Conservation (phyloP, 768 basidiomycete genomes). For the Butyriboletus loyo region DNA sequence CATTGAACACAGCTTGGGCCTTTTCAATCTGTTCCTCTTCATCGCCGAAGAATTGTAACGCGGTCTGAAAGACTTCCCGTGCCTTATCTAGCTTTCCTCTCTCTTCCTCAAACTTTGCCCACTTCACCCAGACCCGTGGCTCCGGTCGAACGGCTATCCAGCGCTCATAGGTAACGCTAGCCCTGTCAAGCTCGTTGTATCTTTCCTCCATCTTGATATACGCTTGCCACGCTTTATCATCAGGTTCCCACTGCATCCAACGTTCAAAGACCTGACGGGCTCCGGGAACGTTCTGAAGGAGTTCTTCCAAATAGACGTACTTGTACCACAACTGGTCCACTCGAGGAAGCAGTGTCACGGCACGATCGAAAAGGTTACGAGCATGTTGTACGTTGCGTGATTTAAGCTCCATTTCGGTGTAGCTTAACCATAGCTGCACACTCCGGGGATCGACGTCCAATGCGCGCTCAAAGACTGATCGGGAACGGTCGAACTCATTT, state of each 20-base stretch:
- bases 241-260: slow-evolving; percentile 99
- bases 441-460: slow-evolving; percentile 92
- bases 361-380: slow-evolving; percentile 94
- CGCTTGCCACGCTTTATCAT: slow-evolving; percentile 99
- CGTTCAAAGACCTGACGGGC: slow-evolving; percentile 97
- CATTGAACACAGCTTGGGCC: slow-evolving; percentile 86
- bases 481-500: slow-evolving; percentile 91
- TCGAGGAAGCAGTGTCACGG: slow-evolving; percentile 92
- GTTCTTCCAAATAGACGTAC: slow-evolving; percentile 97
- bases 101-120: slow-evolving; percentile 87
- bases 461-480: slow-evolving; percentile 95
- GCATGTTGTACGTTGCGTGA: slow-evolving; percentile 96
- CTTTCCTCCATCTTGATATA: slow-evolving; percentile 97
- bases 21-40: slow-evolving; percentile 86
- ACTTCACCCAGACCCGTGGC: slow-evolving; percentile 80
- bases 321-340: slow-evolving; percentile 99
- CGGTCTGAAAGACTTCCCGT: slow-evolving; percentile 86
- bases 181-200: slow-evolving; percentile 88
- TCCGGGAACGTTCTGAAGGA: slow-evolving; percentile 93
- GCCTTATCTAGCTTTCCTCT: slow-evolving; percentile 63
- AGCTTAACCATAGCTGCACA: slow-evolving; percentile 89
- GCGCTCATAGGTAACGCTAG: slow-evolving; percentile 89
- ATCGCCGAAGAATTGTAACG: slow-evolving; percentile 86
- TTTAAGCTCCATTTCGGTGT: slow-evolving; percentile 97
- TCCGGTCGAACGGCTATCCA: slow-evolving; percentile 79